Evolutionary conservation across 768 basidiomycete species (phyloP), one percentile per base, ranked within the genome.

Genomic region (Russula sp.): DNA sequence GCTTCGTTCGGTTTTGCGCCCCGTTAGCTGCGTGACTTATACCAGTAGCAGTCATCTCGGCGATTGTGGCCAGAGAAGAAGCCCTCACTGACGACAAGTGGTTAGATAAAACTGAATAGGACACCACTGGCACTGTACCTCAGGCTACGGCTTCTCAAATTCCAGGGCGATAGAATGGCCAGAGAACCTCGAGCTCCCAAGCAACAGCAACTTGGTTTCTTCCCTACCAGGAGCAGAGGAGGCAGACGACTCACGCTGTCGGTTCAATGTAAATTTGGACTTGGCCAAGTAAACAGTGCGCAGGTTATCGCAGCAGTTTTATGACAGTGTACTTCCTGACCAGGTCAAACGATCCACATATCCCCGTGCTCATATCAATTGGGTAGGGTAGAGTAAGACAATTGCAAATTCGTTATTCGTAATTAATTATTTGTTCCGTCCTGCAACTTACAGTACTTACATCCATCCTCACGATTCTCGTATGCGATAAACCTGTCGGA

Each of bases 401-500:
- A 65, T 22, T 55, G 45, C 45, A 48, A 22, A 55, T 25, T 32
- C 25, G 13, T 39, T 16, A 20, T 47, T 32, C 25, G 36, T 42
- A 46, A 25, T 29, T 42, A 46, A 25, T 29, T 35, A 1, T 43
- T 14, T 20, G 16, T 11, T 38, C 20, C 13, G 2, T 22, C 5
- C 53, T 2, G 20, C 52, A 29, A 29, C 25, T 29, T 13, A 11
- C 29, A 18, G 36, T 52, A 8, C 48, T 20, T 7, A 7, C 10
- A 13, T 47, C 14, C 18, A 36, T 29, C 11, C 11, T 71, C 57
- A 70, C 35, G 65, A 67, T 68, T 72, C 72, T 32, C 69, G 57
- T 18, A 73, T 68, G 18, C 72, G 71, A 59, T 66, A 73, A 39
- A 73, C 68, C 70, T 73, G 22, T 29, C 14, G 49, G 22, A 9